These are phyloP conservation scores for Gaillardinia entomophila DNA, from an alignment of 805 yeast species.

Conservation along the genomic window DNA sequence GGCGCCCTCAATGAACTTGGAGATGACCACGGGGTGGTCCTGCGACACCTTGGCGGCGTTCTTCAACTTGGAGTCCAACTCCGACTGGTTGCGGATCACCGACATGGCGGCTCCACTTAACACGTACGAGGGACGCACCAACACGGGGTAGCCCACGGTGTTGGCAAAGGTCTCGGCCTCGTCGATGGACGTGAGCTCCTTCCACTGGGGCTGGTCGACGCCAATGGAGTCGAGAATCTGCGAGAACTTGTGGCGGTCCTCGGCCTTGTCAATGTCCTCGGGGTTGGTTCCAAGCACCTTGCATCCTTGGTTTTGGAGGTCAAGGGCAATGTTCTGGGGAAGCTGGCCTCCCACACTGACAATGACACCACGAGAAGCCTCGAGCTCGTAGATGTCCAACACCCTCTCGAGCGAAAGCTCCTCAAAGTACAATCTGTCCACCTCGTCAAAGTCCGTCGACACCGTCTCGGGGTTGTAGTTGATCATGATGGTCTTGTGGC, in stretches of 20 bases:
- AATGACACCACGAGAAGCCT: slow-evolving; percentile 82
- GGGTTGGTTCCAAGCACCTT: slow-evolving; percentile 92
- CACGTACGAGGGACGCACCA: slow-evolving; percentile 96
- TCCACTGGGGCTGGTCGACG: slow-evolving; percentile 97
- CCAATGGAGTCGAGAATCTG: slow-evolving; percentile 87
- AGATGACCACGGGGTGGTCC: slow-evolving; percentile 96
- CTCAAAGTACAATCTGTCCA: slow-evolving; percentile 93
- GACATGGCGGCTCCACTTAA: slow-evolving; percentile 99
- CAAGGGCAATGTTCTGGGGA: slow-evolving; percentile 93
- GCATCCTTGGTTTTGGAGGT: slow-evolving; percentile 76
- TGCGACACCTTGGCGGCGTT: slow-evolving; percentile 90
- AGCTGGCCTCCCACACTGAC: slow-evolving; percentile 97
- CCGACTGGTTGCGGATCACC: slow-evolving; percentile 73
- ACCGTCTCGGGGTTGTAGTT: slow-evolving; percentile 99
- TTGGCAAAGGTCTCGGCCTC: slow-evolving; percentile 85
- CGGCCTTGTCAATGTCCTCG: slow-evolving; percentile 92
- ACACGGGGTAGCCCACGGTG: slow-evolving; percentile 87
- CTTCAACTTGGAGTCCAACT: slow-evolving; percentile 74
- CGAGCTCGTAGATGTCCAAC: slow-evolving; percentile 93
- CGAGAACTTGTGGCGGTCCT: slow-evolving; percentile 97
- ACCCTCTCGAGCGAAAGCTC: slow-evolving; percentile 94
- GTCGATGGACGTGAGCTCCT: slow-evolving; percentile 79
- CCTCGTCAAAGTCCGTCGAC: slow-evolving; percentile 97
- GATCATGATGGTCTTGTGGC: slow-evolving; percentile 90
- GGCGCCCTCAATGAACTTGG: slow-evolving; percentile 93